These are phyloP conservation scores for Xerocomellus chrysenteron DNA, from an alignment of 768 basidiomycete genomes.

Conservation along the genomic window DNA sequence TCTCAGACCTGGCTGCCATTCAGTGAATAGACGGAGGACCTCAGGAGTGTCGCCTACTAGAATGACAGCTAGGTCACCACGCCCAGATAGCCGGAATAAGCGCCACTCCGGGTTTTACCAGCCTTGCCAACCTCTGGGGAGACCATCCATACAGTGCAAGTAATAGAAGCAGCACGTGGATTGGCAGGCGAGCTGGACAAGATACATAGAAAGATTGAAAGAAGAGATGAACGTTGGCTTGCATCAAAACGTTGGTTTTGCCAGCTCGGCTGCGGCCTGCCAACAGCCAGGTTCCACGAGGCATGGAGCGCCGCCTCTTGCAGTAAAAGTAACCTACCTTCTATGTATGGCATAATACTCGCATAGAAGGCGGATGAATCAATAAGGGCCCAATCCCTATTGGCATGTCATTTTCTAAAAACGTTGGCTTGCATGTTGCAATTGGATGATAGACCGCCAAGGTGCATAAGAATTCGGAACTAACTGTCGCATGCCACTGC, in stretches of 20 bases:
- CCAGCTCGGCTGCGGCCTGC: conserved; percentile 6
- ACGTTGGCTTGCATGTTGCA: neutral
- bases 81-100: neutral
- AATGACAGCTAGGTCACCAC: neutral
- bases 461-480: neutral
- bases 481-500: no score
- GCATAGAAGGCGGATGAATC: neutral
- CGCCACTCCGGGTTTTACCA: neutral
- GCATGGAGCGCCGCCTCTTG: conserved; percentile 1
- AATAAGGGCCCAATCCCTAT: neutral
- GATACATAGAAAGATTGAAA: neutral
- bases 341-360: conserved; percentile 2
- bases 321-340: neutral
- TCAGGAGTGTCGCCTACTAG: neutral
- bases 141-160: neutral
- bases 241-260: conserved; percentile 12
- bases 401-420: neutral
- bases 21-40: neutral
- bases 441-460: conserved; percentile 9
- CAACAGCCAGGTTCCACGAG: conserved; percentile 21
- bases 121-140: conserved; percentile 11
- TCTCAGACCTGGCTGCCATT: neutral
- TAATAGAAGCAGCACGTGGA: neutral
- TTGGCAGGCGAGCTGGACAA: neutral
- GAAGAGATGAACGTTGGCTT: neutral